phyloP scores from a whole-genome alignment of 345 rosid genomes.

The Arabis alpina region DNA sequence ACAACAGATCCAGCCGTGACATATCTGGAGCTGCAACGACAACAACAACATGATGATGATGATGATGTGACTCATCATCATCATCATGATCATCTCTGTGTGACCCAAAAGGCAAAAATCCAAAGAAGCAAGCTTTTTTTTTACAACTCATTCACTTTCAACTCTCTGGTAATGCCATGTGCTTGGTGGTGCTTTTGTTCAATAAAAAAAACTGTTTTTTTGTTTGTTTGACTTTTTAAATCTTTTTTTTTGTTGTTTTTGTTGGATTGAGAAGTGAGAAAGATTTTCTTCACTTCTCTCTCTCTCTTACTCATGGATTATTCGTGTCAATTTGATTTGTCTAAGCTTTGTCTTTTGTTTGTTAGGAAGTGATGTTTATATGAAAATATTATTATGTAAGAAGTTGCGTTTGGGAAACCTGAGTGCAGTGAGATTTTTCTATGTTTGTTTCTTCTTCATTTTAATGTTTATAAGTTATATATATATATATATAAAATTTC shows the following conservation, averaged over 20 bases:
- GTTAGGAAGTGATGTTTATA: conserved; percentile 38
- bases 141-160: conserved; percentile 39
- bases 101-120: conserved; percentile 33
- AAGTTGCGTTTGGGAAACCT: conserved; percentile 35
- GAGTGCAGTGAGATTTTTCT: conserved; percentile 3
- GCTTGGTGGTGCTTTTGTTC: conserved; percentile 38
- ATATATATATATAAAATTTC: neutral
- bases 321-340: conserved; percentile 40
- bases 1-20: conserved; percentile 84
- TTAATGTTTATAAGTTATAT: neutral
- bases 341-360: conserved; percentile 37
- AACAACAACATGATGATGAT: conserved; percentile 33
- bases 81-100: conserved; percentile 1
- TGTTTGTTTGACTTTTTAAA: conserved; percentile 34
- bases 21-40: conserved; percentile 42
- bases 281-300: neutral
- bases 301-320: conserved; percentile 36
- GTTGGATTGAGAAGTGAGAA: neutral
- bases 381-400: conserved; percentile 15
- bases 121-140: conserved; percentile 27
- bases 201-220: conserved; percentile 26
- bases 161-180: conserved; percentile 34
- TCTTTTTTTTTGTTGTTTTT: neutral
- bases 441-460: conserved; percentile 27
- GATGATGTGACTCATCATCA: conserved; percentile 4